These are phyloP conservation scores for Heterobasidion annosum DNA, from an alignment of 1,284 basidiomycete species.

Conservation along the genomic window DNA sequence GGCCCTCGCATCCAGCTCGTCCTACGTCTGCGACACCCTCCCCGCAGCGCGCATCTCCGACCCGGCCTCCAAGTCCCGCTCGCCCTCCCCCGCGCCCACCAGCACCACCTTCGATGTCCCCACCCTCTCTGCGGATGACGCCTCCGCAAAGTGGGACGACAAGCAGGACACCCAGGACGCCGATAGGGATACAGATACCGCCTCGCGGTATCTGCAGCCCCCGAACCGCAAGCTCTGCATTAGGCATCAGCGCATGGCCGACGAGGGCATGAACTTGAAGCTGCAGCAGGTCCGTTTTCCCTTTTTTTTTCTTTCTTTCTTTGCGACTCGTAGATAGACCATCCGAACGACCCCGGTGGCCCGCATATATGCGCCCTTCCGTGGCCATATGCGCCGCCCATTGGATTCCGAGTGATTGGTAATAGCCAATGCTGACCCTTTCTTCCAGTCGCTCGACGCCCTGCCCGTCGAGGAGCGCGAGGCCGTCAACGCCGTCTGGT, in stretches of 20 bases:
- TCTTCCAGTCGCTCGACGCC: slow-evolving; percentile 78
- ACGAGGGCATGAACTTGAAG: slow-evolving; percentile 89
- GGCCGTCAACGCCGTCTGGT: slow-evolving; percentile 92
- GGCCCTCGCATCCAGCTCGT: slow-evolving; percentile 7
- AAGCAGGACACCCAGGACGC: background rate
- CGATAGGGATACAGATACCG: slow-evolving; percentile 2
- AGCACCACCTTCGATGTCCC: slow-evolving; percentile 23
- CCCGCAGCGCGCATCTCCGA: slow-evolving; percentile 47
- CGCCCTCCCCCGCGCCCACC: slow-evolving; percentile 19
- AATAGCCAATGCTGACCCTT: background rate
- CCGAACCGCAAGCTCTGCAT: slow-evolving; percentile 74
- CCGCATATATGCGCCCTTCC: no score
- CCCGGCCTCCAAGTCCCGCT: slow-evolving; percentile 16
- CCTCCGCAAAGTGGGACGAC: background rate
- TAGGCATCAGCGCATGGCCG: slow-evolving; percentile 94
- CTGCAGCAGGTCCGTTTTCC: slow-evolving; percentile 74
- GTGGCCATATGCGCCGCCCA: no score
- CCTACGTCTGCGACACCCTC: slow-evolving; percentile 64
- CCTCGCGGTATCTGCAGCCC: slow-evolving; percentile 21
- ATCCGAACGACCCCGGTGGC: background rate
- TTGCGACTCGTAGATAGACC: background rate
- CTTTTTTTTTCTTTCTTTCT: background rate
- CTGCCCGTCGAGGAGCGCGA: slow-evolving; percentile 86
- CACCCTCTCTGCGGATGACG: slow-evolving; percentile 12
- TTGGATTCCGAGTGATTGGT: no score